Conservation (phyloP, 2,329 filamentous ascomycete genomes). For the Apiospora marii region DNA sequence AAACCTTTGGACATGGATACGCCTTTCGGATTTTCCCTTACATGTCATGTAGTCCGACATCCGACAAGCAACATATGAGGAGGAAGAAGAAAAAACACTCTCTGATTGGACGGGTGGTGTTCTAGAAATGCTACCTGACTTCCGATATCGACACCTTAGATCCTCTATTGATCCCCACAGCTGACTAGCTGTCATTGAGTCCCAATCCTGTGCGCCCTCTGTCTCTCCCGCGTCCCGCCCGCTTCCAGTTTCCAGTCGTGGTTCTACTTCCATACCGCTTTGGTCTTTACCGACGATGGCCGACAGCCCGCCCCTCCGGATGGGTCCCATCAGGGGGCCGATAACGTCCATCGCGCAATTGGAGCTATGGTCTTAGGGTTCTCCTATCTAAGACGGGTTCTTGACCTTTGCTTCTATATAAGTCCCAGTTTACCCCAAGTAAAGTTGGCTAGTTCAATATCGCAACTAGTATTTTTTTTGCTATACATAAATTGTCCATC, state of each 20-base stretch:
- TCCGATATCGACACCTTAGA: constrained; percentile 16
- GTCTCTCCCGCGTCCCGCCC: background rate
- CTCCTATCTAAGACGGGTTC: background rate
- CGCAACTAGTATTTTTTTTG: background rate
- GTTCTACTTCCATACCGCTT: constrained; percentile 5
- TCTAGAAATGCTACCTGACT: background rate
- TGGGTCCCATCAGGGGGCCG: constrained; percentile 4
- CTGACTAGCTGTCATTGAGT: background rate
- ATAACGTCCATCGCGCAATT: constrained; percentile 18
- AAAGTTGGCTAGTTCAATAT: background rate
- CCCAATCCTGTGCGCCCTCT: background rate
- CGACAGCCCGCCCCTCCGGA: background rate
- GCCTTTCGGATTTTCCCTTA: too few relatives aligned
- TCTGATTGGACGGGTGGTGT: background rate
- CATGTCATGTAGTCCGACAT: background rate
- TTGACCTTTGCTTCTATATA: background rate
- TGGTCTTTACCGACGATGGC: constrained; percentile 12
- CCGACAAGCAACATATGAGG: background rate
- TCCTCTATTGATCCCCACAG: constrained; percentile 19
- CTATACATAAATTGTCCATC: background rate
- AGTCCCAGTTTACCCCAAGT: background rate
- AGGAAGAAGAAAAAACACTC: background rate
- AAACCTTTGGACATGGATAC: background rate
- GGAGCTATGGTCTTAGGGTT: constrained; percentile 1
- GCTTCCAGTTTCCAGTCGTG: background rate